phyloP scores from a whole-genome alignment of 208 protist genomes.

The Phytomonas francai region DNA sequence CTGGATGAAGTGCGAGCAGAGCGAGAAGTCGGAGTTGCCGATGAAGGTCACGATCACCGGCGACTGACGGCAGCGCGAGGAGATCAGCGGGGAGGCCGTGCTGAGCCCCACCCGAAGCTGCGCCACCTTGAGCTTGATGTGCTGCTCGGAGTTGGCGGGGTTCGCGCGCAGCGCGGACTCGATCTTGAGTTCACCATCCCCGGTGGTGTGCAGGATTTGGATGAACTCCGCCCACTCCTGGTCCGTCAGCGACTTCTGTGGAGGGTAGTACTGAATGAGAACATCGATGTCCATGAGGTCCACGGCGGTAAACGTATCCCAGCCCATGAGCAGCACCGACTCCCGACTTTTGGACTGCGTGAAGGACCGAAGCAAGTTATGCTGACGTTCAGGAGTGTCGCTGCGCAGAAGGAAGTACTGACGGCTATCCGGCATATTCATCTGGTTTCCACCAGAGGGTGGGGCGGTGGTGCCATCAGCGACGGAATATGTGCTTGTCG shows the following conservation, averaged over 20 bases:
- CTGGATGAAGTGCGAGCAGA: slow-evolving; percentile 55
- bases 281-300: slow-evolving; percentile 81
- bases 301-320: slow-evolving; percentile 55
- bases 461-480: not conserved
- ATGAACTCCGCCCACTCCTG: slow-evolving; percentile 65
- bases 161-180: slow-evolving; percentile 33
- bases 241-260: slow-evolving; percentile 64
- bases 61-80: slow-evolving; percentile 13
- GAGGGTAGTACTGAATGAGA: slow-evolving; percentile 67
- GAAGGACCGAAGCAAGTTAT: slow-evolving; percentile 8
- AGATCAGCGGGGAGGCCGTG: not conserved
- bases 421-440: slow-evolving; percentile 9
- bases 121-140: slow-evolving; percentile 23
- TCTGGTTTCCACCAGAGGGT: not conserved
- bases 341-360: not conserved
- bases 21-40: slow-evolving; percentile 43
- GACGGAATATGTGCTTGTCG: not conserved
- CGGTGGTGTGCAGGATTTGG: slow-evolving; percentile 67
- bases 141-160: slow-evolving; percentile 33
- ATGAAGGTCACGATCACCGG: slow-evolving; percentile 54
- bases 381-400: slow-evolving; percentile 27
- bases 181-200: slow-evolving; percentile 41
- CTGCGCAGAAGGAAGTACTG: slow-evolving; percentile 32
- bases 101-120: slow-evolving; percentile 28
- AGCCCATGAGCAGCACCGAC: slow-evolving; percentile 23